phyloP scores from a whole-genome alignment of 202 grass and related monocot species.

The Bolboschoenoplectus hybrid region DNA sequence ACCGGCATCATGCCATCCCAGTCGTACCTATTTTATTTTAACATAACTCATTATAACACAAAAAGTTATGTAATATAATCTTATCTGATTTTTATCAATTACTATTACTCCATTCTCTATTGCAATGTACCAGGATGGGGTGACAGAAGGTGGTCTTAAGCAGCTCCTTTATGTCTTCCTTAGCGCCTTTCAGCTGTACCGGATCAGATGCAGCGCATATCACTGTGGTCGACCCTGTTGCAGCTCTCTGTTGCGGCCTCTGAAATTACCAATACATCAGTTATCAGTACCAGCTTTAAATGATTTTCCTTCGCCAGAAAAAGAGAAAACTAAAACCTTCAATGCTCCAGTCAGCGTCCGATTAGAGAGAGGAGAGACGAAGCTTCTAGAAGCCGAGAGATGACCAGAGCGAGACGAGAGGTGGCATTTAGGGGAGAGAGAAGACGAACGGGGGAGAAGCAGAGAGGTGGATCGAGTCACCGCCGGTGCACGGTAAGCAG shows the following conservation, averaged over 20 bases:
- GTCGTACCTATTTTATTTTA: slow-evolving; percentile 59
- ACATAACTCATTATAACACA: background rate
- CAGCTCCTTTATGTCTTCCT: slow-evolving; percentile 81
- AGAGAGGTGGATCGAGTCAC: slow-evolving; percentile 32
- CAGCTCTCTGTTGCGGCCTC: slow-evolving; percentile 39
- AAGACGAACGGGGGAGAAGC: slow-evolving; percentile 25
- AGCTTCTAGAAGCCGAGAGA: slow-evolving; percentile 54
- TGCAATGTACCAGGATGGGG: slow-evolving; percentile 74
- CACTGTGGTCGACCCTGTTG: slow-evolving; percentile 35
- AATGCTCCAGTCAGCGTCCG: background rate
- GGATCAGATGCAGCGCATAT: slow-evolving; percentile 53
- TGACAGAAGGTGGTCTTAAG: slow-evolving; percentile 70
- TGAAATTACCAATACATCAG: slow-evolving; percentile 30
- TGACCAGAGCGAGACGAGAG: background rate
- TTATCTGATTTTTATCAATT: slow-evolving; percentile 15
- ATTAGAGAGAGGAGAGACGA: slow-evolving; percentile 13
- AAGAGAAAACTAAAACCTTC: background rate
- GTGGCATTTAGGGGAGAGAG: slow-evolving; percentile 37
- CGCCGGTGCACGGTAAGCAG: background rate
- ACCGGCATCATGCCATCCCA: slow-evolving; percentile 97
- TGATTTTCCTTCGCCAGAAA: background rate
- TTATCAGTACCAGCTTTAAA: background rate
- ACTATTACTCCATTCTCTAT: slow-evolving; percentile 31
- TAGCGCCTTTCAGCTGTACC: slow-evolving; percentile 76
- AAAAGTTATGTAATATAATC: slow-evolving; percentile 16